Base-by-base conservation (phyloP, 768 basidiomycete species). In the Leucosporidium yakuticum region DNA sequence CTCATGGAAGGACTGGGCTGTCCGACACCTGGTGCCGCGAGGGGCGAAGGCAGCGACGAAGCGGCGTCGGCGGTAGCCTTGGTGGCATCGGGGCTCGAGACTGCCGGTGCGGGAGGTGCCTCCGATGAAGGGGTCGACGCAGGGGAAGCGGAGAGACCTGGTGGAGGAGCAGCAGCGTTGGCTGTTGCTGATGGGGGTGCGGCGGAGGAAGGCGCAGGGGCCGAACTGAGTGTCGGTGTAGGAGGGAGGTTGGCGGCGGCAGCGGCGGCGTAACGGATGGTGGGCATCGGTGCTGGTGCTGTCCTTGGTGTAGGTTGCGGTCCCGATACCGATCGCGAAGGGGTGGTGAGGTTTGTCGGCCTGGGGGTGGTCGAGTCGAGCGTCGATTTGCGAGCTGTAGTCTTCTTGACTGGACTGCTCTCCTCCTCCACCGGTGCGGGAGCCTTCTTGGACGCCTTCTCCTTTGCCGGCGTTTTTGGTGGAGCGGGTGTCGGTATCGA, bases 221-320 rank as follows among this genome's bases (percentile, higher is more conserved):
- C 67, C 21, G 64, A 31, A 39, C 57, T 48, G 31, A 60, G 34
- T 48, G 74, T 27, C 32, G 67, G 55, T 51, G 75, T 65, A 51
- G 77, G 63, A 36, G 81, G 74, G 14, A 79, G 76, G 27, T 84
- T 82, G 8, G 84, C 84, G 9, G 84, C 84, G 1, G 91, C 93
- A 0, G 91, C 92, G n/a, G 91, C 85, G 39, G 95, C 88, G 77
- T 96, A 96, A 60, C 89, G 84, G 76, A 94, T 89, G 19, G 91
- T 88, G 54, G 91, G 88, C 65, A 90, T 78, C 27, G 78, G 63
- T 1, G 75, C 73, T 6, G 77, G 65, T 7, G 74, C 68, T 23
- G 76, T 20, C 8, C 69, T 62, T 0, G 75, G 53, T 4, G 63
- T 68, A 4, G 71, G 67, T 2, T 36, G 67, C 29, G 44, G 55